A percentile compares a stretch with the other conserved stretches of the same genome.
These are phyloP conservation scores for Chaetothyriales sp. DNA, from an alignment of 2,329 filamentous ascomycete genomes.

Conservation along the genomic window DNA sequence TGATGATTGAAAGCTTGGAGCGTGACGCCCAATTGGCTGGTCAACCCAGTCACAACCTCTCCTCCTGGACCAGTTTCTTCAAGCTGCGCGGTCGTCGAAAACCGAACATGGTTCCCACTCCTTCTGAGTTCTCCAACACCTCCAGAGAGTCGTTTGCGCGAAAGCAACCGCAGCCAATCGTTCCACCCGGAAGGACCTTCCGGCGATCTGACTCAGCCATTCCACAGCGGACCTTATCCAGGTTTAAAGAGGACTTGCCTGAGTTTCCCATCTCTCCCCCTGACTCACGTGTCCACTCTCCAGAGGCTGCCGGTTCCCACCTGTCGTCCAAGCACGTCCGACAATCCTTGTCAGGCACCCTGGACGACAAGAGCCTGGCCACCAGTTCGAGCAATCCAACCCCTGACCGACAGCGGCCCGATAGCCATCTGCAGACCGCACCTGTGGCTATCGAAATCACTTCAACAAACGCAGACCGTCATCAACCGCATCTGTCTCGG, in stretches of 20 bases:
- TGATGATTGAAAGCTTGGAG: conserved; percentile 38
- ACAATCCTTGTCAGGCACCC: conserved; percentile 12
- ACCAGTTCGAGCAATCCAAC: conserved; percentile 18
- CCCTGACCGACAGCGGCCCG: conserved; percentile 4
- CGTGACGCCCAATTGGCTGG: conserved; percentile 41
- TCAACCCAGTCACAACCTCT: conserved; percentile 30
- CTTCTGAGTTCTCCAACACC: conserved; percentile 80
- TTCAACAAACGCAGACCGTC: conserved; percentile 1
- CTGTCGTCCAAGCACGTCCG: conserved; percentile 2
- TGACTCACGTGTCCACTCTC: conserved; percentile 64
- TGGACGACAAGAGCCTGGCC: conserved; percentile 17
- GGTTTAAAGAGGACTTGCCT: conserved; percentile 81
- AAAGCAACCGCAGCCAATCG: conserved; percentile 29
- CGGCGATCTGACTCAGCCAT: conserved; percentile 34
- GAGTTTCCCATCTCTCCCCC: conserved; percentile 76
- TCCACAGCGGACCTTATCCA: conserved; percentile 70
- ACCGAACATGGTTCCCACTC: conserved; percentile 37
- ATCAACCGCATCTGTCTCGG: conserved; percentile 44
- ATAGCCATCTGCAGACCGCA: conserved; percentile 1
- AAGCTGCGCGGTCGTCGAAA: conserved; percentile 44
- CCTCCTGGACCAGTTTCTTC: conserved; percentile 59
- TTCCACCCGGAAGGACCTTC: conserved; percentile 24
- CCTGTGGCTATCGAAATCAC: conserved; percentile 9
- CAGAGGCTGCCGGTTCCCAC: conserved; percentile 36
- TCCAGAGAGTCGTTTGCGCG: conserved; percentile 71